Evolutionary conservation across 129 eudicot genomes (phyloP), one percentile per base, ranked within the genome.

Genomic region (Pulicaria dysenterica): DNA sequence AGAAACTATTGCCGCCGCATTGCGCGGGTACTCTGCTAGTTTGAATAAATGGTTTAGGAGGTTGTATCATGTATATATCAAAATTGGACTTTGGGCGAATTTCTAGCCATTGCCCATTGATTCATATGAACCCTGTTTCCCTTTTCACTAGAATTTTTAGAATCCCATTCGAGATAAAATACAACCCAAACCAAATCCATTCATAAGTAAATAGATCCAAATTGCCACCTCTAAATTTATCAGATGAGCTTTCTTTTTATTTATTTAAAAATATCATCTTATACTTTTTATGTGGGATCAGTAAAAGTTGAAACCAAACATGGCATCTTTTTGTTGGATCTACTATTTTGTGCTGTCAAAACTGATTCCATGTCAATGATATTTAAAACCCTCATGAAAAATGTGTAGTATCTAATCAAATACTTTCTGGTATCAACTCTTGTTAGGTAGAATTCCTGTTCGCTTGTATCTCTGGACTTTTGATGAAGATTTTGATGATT

Each of bases 361-460:
- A 48, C 45, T 51, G n/a, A 47, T 67, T 58, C 38, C 31, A 47
- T 67, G 34, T 6, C 58, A 47, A 46, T 31, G 24, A 14, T 46
- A n/a, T 67, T 47, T 34, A 19, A 47, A 67, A 6, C 47, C 5
- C 31, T 13, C 72, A 3, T 4, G 31, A 11, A 41, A 16, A 45
- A 71, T 36, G 37, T 19, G 67, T 44, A 15, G 34, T 24, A 24
- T 24, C 12, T 43, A 7, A 5, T 70, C 38, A 70, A 12, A 15
- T 48, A 9, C 40, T 54, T 67, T 49, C 12, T 53, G 61, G 57
- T 51, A 12, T 70, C 40, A 63, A 45, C 72, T 81, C 44, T 70
- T 77, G 75, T 77, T 88, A 95, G 97, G 91, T 79, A 86, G 87
- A 77, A 77, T 90, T 53, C 99, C 99, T 48, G 94, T 95, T 72